These are phyloP conservation scores for Phycomyces blakesleeanus DNA, from an alignment of 192 early-diverging fungal species.

Conservation along the genomic window DNA sequence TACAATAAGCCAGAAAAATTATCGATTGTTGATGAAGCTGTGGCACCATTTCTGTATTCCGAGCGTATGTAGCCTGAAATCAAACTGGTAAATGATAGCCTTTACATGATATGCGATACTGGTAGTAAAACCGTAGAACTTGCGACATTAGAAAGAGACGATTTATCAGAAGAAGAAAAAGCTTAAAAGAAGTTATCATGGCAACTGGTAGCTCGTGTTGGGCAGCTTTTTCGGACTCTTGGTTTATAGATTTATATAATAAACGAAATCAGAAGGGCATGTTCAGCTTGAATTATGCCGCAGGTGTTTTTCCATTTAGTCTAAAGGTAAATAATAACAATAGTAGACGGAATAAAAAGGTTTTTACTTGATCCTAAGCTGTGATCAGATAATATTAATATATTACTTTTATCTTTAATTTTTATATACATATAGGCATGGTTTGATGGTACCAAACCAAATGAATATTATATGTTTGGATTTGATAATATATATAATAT, in stretches of 20 bases:
- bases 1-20: slow-evolving; percentile 38
- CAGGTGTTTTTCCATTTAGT: too few species aligned
- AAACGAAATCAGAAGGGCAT: too few species aligned
- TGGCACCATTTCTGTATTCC: slow-evolving; percentile 50
- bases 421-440: too few species aligned
- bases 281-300: too few species aligned
- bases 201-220: slow-evolving; percentile 49
- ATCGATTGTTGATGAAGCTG: slow-evolving; percentile 45
- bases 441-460: too few species aligned
- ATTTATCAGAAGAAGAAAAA: slow-evolving; percentile 19
- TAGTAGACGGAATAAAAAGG: too few species aligned
- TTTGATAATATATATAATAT: too few species aligned
- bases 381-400: too few species aligned
- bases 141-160: slow-evolving; percentile 32
- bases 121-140: slow-evolving; percentile 51
- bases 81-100: slow-evolving; percentile 40
- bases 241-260: slow-evolving; percentile 40
- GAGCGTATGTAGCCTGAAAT: slow-evolving; percentile 46
- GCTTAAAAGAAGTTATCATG: slow-evolving; percentile 47
- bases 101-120: slow-evolving; percentile 53
- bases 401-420: too few species aligned
- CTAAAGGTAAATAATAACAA: too few species aligned
- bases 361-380: too few species aligned
- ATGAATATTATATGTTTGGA: too few species aligned
- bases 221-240: slow-evolving; percentile 39